Evolutionary conservation across 179 eudicot species (phyloP), one percentile per base, ranked within the genome.

Genomic region (Amaranthus tricolor): DNA sequence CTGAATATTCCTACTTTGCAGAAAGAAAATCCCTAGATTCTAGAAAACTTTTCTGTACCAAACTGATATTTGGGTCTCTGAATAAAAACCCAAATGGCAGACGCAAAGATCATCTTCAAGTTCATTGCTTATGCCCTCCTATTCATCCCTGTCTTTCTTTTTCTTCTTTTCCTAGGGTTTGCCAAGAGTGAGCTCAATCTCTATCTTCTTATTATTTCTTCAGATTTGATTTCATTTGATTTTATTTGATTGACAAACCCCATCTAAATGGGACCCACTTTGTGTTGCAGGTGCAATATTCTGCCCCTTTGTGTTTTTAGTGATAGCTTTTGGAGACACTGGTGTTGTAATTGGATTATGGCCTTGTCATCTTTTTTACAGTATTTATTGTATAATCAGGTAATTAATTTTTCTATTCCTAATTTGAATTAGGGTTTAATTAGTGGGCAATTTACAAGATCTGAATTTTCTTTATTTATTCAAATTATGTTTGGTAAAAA

Each of bases 331-430:
- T 77, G 84, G 84, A 9, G 81, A 62, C 45, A 81, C 71, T 68
- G 81, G 68, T 81, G 53, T 81, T 64, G 78, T 81, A 4, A 64
- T 81, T 64, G 81, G 78, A 15, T 65, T 81, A 70, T 81, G 78
- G 84, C 84, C 84, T 73, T 81, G 78, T 69, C 84, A 81, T 77
- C 62, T 81, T 31, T 77, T 81, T 47, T 81, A 77, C 76, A 77
- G 76, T 53, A 77, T 81, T 47, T 81, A 77, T 68, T 81, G 84
- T 68, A 74, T 74, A 5, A 70, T 81, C 81, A 70, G 81, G 84
- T 77, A 44, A 51, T 0, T 5, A 31, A 31, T 13, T 14, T 51
- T n/a, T 49, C 2, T 14, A 1, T 19, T 13, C n/a, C 12, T 44
- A 16, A 16, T n/a, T 31, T 10, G 9, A 4, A 63, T 13, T 15